Evolutionary conservation across 129 eudicot genomes (phyloP).

Genomic region (Pulicaria dysenterica): DNA sequence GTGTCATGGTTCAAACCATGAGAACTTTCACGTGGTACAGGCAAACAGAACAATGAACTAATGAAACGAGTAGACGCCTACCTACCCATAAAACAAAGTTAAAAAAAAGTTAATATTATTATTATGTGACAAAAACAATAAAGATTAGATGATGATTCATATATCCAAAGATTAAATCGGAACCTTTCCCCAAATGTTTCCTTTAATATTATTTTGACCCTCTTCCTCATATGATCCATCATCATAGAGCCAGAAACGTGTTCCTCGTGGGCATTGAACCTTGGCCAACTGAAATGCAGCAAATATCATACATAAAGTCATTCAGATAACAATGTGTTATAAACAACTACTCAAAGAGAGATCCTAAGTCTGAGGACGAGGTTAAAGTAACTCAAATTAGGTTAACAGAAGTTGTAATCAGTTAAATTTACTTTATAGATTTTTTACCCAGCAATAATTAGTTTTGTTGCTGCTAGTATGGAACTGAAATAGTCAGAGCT

Average conservation of each 20-base stretch:
- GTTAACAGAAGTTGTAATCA: too few relatives aligned
- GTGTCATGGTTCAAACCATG: slow-evolving; percentile 29
- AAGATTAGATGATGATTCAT: neutral
- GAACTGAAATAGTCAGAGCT: too few relatives aligned
- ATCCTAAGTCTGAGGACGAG: too few relatives aligned
- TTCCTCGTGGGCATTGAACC: slow-evolving; percentile 53
- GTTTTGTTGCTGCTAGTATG: too few relatives aligned
- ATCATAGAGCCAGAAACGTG: slow-evolving; percentile 57
- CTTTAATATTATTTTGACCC: slow-evolving; percentile 60
- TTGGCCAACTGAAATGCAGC: slow-evolving; percentile 45
- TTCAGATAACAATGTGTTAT: neutral
- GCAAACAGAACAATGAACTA: slow-evolving; percentile 47
- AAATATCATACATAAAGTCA: slow-evolving; percentile 17
- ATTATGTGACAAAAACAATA: too few relatives aligned
- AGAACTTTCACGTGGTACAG: slow-evolving; percentile 46
- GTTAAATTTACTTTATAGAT: too few relatives aligned
- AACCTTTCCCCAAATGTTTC: slow-evolving; percentile 65
- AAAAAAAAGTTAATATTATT: slow-evolving; percentile 7
- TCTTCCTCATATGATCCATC: slow-evolving; percentile 63
- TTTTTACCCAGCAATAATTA: too few relatives aligned
- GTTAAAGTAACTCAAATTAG: too few relatives aligned
- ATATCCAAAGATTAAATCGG: slow-evolving; percentile 21
- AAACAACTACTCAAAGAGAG: too few relatives aligned
- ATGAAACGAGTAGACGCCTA: slow-evolving; percentile 53
- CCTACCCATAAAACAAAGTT: slow-evolving; percentile 40